Evolutionary conservation across 2,329 filamentous ascomycete genomes (phyloP).

Genomic region (Pyricularia sp.): DNA sequence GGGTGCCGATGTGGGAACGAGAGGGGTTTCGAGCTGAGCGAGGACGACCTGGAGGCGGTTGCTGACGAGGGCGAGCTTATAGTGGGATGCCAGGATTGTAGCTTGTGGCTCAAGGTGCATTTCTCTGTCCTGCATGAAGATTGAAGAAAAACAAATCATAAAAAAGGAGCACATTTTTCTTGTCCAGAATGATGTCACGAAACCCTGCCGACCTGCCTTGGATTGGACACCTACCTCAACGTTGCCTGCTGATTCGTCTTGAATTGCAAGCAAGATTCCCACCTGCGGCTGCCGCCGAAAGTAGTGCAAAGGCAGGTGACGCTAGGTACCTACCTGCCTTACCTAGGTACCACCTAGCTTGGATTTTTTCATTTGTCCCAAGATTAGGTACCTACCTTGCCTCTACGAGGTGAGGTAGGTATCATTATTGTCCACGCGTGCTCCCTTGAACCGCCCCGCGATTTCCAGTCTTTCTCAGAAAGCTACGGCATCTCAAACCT

Average conservation of each 20-base stretch:
- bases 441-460: neutral
- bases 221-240: too few relatives aligned
- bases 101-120: constrained; percentile 51
- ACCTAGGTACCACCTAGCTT: too few relatives aligned
- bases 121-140: constrained; percentile 38
- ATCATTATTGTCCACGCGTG: neutral
- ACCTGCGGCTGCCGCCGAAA: neutral
- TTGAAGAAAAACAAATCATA: neutral
- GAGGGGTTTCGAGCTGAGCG: constrained; percentile 44
- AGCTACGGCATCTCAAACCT: neutral
- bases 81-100: constrained; percentile 54
- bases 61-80: constrained; percentile 46
- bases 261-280: neutral
- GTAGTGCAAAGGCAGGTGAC: too few relatives aligned
- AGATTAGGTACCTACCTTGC: too few relatives aligned
- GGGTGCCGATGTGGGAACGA: constrained; percentile 52
- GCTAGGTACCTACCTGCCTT: too few relatives aligned
- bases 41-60: constrained; percentile 42
- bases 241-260: neutral
- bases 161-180: too few relatives aligned
- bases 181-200: too few relatives aligned
- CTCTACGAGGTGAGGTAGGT: neutral
- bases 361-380: too few relatives aligned
- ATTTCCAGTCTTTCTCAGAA: neutral
- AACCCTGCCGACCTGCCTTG: too few relatives aligned